Evolutionary conservation across 257 asterid genomes (phyloP).

Genomic region (Plectranthus barbatus): DNA sequence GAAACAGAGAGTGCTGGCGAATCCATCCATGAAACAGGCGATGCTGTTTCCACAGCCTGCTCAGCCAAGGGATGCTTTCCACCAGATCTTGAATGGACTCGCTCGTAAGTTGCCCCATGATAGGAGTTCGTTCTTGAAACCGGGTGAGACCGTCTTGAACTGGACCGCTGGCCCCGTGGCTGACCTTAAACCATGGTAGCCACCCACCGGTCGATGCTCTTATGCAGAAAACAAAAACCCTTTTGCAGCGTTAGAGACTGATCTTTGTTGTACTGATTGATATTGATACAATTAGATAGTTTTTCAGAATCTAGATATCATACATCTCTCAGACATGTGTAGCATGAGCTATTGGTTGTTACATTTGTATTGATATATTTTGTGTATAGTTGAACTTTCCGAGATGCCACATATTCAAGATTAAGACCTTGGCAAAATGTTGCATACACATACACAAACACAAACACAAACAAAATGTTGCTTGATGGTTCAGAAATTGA

Average conservation of each 20-base stretch:
- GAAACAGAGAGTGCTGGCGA: constrained; percentile 74
- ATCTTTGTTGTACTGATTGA: too few relatives aligned
- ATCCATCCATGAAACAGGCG: constrained; percentile 92
- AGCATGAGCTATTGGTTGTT: background rate
- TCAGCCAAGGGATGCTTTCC: constrained; percentile 82
- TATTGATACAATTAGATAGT: background rate
- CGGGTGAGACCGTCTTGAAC: constrained; percentile 57
- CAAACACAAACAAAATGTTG: too few relatives aligned
- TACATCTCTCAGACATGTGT: too few relatives aligned
- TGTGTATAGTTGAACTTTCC: background rate
- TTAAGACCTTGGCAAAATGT: too few relatives aligned
- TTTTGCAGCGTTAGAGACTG: background rate
- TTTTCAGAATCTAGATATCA: background rate
- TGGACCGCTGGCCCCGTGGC: constrained; percentile 84
- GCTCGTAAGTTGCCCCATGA: constrained; percentile 81
- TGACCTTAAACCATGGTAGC: constrained; percentile 78
- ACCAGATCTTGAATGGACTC: constrained; percentile 76
- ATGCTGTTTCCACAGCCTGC: constrained; percentile 84
- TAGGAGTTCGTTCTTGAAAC: constrained; percentile 34
- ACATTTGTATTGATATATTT: background rate
- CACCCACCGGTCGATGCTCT: background rate
- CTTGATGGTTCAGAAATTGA: background rate
- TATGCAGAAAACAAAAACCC: background rate
- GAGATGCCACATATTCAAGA: background rate
- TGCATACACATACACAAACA: too few relatives aligned